phyloP scores from a whole-genome alignment of 1,139 yeast species.

The Yamadazyma diospyri region DNA sequence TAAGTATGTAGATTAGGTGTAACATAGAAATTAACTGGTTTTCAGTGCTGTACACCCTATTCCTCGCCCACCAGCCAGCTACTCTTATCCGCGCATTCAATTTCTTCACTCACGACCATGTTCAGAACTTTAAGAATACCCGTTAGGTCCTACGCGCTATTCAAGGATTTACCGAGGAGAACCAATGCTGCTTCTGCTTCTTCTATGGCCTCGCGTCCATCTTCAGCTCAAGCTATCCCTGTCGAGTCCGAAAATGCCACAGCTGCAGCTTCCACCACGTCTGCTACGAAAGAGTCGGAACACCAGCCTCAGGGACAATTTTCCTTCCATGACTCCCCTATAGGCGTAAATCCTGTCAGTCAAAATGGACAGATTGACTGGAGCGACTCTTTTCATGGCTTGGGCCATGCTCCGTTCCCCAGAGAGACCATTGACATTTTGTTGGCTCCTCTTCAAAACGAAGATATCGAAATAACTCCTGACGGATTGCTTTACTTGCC shows the following conservation, averaged over 20 bases:
- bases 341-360: conserved; percentile 7
- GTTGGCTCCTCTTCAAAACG: conserved; percentile 54
- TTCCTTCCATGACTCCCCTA: conserved; percentile 10
- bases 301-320: background rate
- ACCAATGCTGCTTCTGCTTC: background rate
- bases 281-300: background rate
- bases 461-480: conserved; percentile 90
- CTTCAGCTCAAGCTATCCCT: background rate
- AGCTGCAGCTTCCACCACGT: background rate
- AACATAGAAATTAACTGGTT: background rate
- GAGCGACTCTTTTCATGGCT: conserved; percentile 78
- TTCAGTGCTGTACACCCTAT: no score
- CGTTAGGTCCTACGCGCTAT: conserved; percentile 13
- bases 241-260: background rate
- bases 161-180: conserved; percentile 11
- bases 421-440: conserved; percentile 57
- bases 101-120: conserved; percentile 1
- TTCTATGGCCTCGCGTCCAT: background rate
- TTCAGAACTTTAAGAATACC: conserved; percentile 1
- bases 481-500: conserved; percentile 91
- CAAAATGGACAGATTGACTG: conserved; percentile 43
- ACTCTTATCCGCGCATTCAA: no score
- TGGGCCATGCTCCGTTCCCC: conserved; percentile 74
- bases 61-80: no score
- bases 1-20: conserved; percentile 11